Percentiles rank a stretch among this genome's conserved stretches.
These are phyloP conservation scores for Coemansia pectinata DNA, from an alignment of 192 early-diverging fungal species.

Conservation along the genomic window DNA sequence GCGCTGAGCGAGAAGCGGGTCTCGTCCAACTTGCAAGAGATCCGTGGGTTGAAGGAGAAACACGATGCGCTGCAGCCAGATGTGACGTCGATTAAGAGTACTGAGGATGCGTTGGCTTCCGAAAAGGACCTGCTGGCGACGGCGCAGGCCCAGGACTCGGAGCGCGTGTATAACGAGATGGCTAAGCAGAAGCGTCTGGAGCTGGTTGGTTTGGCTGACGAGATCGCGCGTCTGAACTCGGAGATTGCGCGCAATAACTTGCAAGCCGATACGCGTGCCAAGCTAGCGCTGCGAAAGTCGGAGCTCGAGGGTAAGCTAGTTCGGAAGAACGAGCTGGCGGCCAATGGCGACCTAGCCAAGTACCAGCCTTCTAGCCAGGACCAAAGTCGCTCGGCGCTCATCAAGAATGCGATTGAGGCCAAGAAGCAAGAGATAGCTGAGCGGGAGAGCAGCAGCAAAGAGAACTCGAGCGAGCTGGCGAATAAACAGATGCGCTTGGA, in stretches of 20 bases:
- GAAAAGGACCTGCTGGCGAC: constrained; percentile 37
- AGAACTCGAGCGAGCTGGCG: constrained; percentile 11
- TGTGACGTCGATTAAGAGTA: background rate
- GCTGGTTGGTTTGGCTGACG: constrained; percentile 52
- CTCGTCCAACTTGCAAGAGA: constrained; percentile 19
- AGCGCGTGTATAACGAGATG: constrained; percentile 18
- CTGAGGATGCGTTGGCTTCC: constrained; percentile 27
- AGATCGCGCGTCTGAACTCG: constrained; percentile 41
- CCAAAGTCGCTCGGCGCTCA: constrained; percentile 19
- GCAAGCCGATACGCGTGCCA: constrained; percentile 65
- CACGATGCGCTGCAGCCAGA: constrained; percentile 29
- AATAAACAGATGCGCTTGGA: constrained; percentile 37
- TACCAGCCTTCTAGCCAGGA: constrained; percentile 8
- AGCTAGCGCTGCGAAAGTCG: constrained; percentile 58
- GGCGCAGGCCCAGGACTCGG: constrained; percentile 11
- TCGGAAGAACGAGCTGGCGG: constrained; percentile 6
- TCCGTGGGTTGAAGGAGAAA: constrained; percentile 16
- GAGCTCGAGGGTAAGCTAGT: constrained; percentile 49
- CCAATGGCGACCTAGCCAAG: constrained; percentile 7
- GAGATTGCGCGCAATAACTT: constrained; percentile 64
- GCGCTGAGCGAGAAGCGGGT: constrained; percentile 24
- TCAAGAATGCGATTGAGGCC: constrained; percentile 16
- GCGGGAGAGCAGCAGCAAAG: constrained; percentile 9
- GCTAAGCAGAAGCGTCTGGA: constrained; percentile 45
- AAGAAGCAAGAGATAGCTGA: constrained; percentile 31